Evolutionary conservation across 306 rosid genomes (phyloP).

Genomic region (Erythrophleum fordii): DNA sequence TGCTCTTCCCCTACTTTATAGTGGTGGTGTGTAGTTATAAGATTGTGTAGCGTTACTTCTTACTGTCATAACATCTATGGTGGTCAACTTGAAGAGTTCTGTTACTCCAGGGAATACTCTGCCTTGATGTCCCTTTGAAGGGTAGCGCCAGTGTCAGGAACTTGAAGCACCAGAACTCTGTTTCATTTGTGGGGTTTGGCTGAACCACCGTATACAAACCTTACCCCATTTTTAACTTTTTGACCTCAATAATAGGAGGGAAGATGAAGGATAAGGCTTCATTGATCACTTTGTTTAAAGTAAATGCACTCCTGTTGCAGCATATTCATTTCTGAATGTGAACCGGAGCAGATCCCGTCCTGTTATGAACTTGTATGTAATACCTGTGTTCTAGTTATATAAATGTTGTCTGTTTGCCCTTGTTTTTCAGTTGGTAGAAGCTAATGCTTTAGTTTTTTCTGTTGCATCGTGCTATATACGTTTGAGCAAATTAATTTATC

Average conservation of each 20-base stretch:
- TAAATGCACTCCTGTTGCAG: conserved; percentile 52
- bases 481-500: too few species aligned
- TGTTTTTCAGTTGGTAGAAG: conserved; percentile 6
- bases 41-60: conserved; percentile 58
- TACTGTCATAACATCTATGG: conserved; percentile 52
- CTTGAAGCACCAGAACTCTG: conserved; percentile 46
- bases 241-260: conserved; percentile 43
- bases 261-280: conserved; percentile 43
- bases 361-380: conserved; percentile 67
- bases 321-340: conserved; percentile 54
- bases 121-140: conserved; percentile 28
- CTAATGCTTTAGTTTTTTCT: neutral
- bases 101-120: conserved; percentile 27
- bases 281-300: conserved; percentile 46
- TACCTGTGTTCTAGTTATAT: conserved; percentile 51
- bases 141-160: conserved; percentile 40
- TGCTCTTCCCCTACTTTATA: conserved; percentile 29
- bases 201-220: conserved; percentile 47
- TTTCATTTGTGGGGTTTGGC: conserved; percentile 47
- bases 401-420: conserved; percentile 45
- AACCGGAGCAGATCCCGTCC: conserved; percentile 43
- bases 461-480: neutral
- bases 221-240: conserved; percentile 46
- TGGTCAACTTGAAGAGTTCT: conserved; percentile 51
- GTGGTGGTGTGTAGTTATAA: conserved; percentile 69